A percentile compares a stretch with the other conserved stretches of the same genome.
phyloP scores from a whole-genome alignment of 192 early-diverging fungal genomes.

The Allomyces macrogynus region DNA sequence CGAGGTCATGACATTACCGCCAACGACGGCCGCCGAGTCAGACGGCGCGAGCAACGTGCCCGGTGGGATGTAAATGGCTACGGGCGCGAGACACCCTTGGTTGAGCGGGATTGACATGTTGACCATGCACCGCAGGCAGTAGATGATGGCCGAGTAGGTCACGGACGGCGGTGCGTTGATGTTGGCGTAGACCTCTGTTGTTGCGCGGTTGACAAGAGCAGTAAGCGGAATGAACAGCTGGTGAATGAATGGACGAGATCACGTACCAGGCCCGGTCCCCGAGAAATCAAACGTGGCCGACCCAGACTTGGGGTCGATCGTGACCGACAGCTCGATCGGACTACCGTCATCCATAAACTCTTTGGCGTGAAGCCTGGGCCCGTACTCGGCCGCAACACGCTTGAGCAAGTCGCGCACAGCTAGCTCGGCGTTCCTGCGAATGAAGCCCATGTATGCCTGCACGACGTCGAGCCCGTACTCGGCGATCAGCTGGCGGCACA shows the following conservation, averaged over 20 bases:
- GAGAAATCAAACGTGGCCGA: slow-evolving; percentile 79
- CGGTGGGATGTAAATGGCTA: slow-evolving; percentile 58
- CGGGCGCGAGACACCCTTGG: slow-evolving; percentile 74
- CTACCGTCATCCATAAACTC: slow-evolving; percentile 93
- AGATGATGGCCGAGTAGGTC: slow-evolving; percentile 85
- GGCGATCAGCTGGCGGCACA: slow-evolving; percentile 56
- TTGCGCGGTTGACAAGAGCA: slow-evolving; percentile 3
- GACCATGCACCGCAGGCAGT: slow-evolving; percentile 84
- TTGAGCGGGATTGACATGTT: slow-evolving; percentile 81
- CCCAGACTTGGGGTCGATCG: slow-evolving; percentile 49
- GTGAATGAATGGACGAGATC: no score
- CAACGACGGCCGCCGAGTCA: slow-evolving; percentile 80
- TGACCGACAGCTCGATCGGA: slow-evolving; percentile 48
- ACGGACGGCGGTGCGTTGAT: slow-evolving; percentile 21
- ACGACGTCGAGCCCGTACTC: slow-evolving; percentile 74
- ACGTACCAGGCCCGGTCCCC: slow-evolving; percentile 76
- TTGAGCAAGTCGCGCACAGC: slow-evolving; percentile 64
- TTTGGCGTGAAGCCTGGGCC: slow-evolving; percentile 14
- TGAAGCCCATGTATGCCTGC: slow-evolving; percentile 87
- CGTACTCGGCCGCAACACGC: slow-evolving; percentile 21
- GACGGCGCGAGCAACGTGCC: slow-evolving; percentile 60
- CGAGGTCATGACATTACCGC: slow-evolving; percentile 88
- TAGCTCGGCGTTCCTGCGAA: slow-evolving; percentile 68
- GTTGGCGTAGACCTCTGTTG: background rate
- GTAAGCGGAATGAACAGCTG: no score